Base-by-base conservation (phyloP, 208 protist genomes). In the Acanthamoeba lenticulata region DNA sequence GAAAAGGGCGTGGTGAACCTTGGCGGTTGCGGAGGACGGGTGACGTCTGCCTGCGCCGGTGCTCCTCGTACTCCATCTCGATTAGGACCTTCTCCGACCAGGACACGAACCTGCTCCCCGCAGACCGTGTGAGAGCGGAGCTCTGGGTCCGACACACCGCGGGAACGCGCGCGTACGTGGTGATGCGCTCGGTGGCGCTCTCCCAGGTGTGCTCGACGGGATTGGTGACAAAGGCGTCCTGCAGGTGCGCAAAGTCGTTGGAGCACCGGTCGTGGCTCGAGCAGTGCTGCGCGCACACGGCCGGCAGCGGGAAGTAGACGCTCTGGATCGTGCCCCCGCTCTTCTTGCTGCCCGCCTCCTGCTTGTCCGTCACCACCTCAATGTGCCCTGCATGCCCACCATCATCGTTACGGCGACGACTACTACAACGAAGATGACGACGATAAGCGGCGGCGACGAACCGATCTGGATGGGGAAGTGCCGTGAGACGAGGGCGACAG, bases 331-430 rank as follows among this genome's bases (percentile, higher is more conserved):
- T 83, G 24, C 90, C 69, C 24, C 17, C 42, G 40, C 52, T 44
- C 55, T 55, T 42, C 90, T 93, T 44, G 19, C 44, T 13, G 90
- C n/a, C n/a, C n/a, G n/a, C n/a, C n/a, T 65, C 77, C 77, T 86
- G 21, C 49, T 81, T 81, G 7, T 93, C 69, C 36, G 90, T 93
- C 1, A 93, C 44, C 34, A 93, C 67, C 34, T 93, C 90, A 83
- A 93, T 93, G 34, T 93, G 90, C 0, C 90, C 90, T 93, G 60
- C 21, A 77, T n/a, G n/a, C n/a, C n/a, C n/a, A n/a, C n/a, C n/a
- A n/a, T n/a, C n/a, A n/a, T n/a, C n/a, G n/a, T n/a, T n/a, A n/a
- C n/a, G n/a, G n/a, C n/a, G n/a, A n/a, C n/a, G n/a, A n/a, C n/a
- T n/a, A n/a, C n/a, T n/a, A n/a, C n/a, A n/a, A n/a, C n/a, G n/a